Base-by-base conservation (phyloP, 2,329 filamentous ascomycete genomes). In the Penicillium sp. region DNA sequence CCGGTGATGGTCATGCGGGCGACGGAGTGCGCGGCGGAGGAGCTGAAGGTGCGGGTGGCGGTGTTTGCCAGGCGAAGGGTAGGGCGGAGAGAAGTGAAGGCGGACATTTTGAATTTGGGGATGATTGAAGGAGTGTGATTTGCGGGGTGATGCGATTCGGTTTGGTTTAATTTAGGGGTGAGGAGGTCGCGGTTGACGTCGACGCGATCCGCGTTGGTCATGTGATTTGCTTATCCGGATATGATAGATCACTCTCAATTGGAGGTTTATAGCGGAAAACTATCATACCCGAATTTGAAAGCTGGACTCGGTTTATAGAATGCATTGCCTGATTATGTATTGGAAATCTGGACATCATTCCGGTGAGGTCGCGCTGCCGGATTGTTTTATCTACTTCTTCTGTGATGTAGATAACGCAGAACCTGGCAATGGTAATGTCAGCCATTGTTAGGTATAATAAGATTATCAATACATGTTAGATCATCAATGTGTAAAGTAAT, bases 1-100 rank as follows among this genome's bases (percentile, higher is more conserved):
- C 95, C 95, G 67, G 97, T 84, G 75, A 99, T 81, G 69, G 87
- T 89, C 81, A 99, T 89, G 77, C 88, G 89, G 66, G 95, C 91
- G 65, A 95, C 71, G 61, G 85, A 83, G 64, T 79, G 78, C 44
- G 80, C 68, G 50, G 84, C 76, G 42, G 86, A 79, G 67, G 87
- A 87, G 80, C 87, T 91, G 85, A 97, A 96, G 71, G 87, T 78
- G 77, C 92, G 91, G 67, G 82, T 72, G 62, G 75, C 61, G 67
- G 57, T 61, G 61, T 67, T 65, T 62, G 77, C 71, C 75, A 78
- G 72, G 80, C 78, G 71, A 77, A 77, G 72, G 78, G 74, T 68
- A 66, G 76, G 78, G 78, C 77, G 77, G 66, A 77, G 80, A 75
- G 76, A 82, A 77, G 80, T 81, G 78, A 74, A 85, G 73, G 77